Base-by-base conservation (phyloP, 768 basidiomycete genomes). In the Mrakia gelida region DNA sequence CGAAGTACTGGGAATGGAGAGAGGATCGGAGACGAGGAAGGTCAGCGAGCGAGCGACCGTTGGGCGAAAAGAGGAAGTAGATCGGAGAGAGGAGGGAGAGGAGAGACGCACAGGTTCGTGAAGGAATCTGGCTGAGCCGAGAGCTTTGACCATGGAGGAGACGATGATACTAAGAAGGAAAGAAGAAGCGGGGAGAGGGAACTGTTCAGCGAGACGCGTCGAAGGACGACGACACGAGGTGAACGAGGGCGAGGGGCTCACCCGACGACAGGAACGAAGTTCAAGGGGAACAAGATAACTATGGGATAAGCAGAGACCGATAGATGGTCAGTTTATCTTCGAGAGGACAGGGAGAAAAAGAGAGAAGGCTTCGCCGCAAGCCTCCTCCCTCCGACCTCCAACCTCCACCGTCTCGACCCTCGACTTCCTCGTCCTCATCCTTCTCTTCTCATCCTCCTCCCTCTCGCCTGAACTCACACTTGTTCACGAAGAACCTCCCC, bases 231-330 rank as follows among this genome's bases (percentile, higher is more conserved):
- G 30, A 89, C 21, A 3, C 89, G 87, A 26, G 54, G 26, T 10
- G 54, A 59, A 34, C 28, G 10, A 21, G 32, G 28, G 10, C 7
- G 2, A 18, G 32, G 28, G 21, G 4, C 41, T 70, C 21, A 70
- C 0, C 92, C 92, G 5, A 91, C 84, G 79, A 92, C 86, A 0
- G 92, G 92, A 79, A 92, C 89, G 26, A 94, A 83, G 70, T 87
- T 86, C 80, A 91, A 85, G 1, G 91, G 91, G 15, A 90, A 81
- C 4, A 92, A 85, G 3, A 92, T 81, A 32, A 82, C 82, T 54
- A 26, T 3, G 88, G 90, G 91, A 70, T 43, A n/a, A n/a, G n/a
- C n/a, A n/a, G n/a, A n/a, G n/a, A n/a, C n/a, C n/a, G n/a, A n/a
- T n/a, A n/a, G n/a, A n/a, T n/a, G n/a, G n/a, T n/a, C n/a, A n/a